Base-by-base conservation (phyloP, 2,329 filamentous ascomycete genomes). In the Epichloe bromicola region DNA sequence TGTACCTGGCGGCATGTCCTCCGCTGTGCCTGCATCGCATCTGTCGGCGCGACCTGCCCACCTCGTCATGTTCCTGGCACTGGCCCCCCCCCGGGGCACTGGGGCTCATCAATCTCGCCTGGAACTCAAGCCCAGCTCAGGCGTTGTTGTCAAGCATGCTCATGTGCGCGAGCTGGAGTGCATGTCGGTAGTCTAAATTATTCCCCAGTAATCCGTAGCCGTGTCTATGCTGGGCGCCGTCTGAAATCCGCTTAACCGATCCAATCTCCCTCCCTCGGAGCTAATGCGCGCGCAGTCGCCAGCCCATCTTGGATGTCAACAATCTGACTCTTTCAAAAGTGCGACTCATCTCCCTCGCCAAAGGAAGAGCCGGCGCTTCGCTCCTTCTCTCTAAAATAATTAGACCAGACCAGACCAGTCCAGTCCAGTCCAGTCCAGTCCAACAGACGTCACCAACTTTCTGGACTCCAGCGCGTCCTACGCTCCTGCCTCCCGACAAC, bases 191-290 rank as follows among this genome's bases (percentile, higher is more conserved):
- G 19, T 30, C 17, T 37, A 23, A 23, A 17, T 40, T 47, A 15
- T 47, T 15, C 37, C n/a, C 26, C 34, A n/a, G 33, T 33, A 20
- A 20, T 20, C 20, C 20, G 20, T 20, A 41, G 40, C 48, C 38
- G 17, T 46, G 46, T 26, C 48, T 50, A 38, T 44, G 41, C 47
- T 45, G 51, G 23, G 26, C 46, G 23, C 46, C 34, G 23, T 50
- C 36, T 20, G 42, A 33, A 50, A 46, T 40, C 34, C 48, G 45
- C 40, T 11, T 50, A 20, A 37, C 39, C 20, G 37, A 23, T 48
- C 26, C 49, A 54, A 54, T 51, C 45, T 49, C 52, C 49, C 44
- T 53, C 49, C 45, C 45, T 49, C 11, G 49, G 30, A 45, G 34
- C 36, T 47, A 34, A 23, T 20, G 23, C 20, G 48, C 48, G 19